Percentiles rank a stretch among this genome's conserved stretches.
These are phyloP conservation scores for Ustilago curta DNA, from an alignment of 1,284 basidiomycete genomes.

Conservation along the genomic window DNA sequence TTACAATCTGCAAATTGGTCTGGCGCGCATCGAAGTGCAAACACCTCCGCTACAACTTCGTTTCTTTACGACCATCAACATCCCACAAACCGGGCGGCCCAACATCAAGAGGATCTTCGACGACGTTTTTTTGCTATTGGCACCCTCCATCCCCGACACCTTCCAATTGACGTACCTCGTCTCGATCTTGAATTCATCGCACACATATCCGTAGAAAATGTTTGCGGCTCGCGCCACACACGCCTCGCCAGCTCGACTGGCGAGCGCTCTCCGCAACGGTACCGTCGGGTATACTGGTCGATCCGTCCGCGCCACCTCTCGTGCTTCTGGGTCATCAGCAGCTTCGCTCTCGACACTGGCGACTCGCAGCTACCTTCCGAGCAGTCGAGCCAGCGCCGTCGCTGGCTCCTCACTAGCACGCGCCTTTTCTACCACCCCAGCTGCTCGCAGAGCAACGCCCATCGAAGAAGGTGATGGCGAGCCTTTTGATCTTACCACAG, in stretches of 20 bases:
- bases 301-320: conserved; percentile 28
- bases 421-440: conserved; percentile 38
- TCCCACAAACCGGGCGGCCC: neutral
- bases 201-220: conserved; percentile 19
- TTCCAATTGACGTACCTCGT: neutral
- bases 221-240: conserved; percentile 38
- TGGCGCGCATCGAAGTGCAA: neutral
- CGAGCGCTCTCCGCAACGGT: conserved; percentile 24
- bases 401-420: conserved; percentile 24
- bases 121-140: neutral
- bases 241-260: conserved; percentile 44
- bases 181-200: no score
- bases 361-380: conserved; percentile 16
- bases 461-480: conserved; percentile 60
- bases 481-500: conserved; percentile 61
- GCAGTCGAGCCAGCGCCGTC: conserved; percentile 19
- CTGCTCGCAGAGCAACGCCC: conserved; percentile 41
- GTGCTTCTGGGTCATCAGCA: conserved; percentile 18
- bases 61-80: neutral
- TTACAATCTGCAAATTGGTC: neutral
- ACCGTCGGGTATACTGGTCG: conserved; percentile 18
- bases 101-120: neutral
- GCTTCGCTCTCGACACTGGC: conserved; percentile 28
- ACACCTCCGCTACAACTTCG: neutral
- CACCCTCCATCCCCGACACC: neutral